Base-by-base conservation (phyloP, 768 basidiomycete genomes). In the Leccinum fibrillosum region DNA sequence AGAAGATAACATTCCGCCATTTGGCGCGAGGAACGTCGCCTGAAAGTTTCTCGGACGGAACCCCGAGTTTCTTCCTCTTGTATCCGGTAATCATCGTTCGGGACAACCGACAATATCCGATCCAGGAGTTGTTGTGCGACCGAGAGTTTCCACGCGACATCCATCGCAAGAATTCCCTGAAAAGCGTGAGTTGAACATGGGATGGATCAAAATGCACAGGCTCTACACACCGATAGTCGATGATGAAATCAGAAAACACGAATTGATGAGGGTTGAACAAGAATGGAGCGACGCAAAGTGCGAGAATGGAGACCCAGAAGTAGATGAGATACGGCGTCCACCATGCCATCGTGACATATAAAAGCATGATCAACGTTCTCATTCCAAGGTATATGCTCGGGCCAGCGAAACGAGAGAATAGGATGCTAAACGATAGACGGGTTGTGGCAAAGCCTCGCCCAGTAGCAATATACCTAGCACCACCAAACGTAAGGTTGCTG, bases 211-310 rank as follows among this genome's bases (percentile, higher is more conserved):
- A 23, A 49, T 30, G 15, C 3, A 30, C 28, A 12, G 30, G 55
- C 15, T 19, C 13, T 6, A 74, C 84, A 67, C 68, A 89, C 89
- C 90, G 81, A 67, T 94, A 94, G 75, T 99, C 97, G 69, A 98
- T 91, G 73, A 98, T 84, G 75, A 95, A 99, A 74, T 99, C 97
- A 39, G 94, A 85, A 74, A 94, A 89, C 19, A 92, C 91, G 77
- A 99, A 99, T 75, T 98, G 97, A 74, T 99, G 97, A n/a, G 97
- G 97, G 72, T 98, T 99, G 84, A 98, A 99, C 68, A 98, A 73
- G 89, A 99, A 99, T 8, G 97, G 97, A 30, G 96, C 89, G 62
- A 98, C 76, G 68, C 94, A 98, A 9, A 99, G 82, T 15, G 94
- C 85, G 32, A 94, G 78, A 61, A 95, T 92, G 45, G 96, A 94